Evolutionary conservation across 2,329 filamentous ascomycete genomes (phyloP), one percentile per base, ranked within the genome.

Genomic region (Trichoderma cornu-damae): DNA sequence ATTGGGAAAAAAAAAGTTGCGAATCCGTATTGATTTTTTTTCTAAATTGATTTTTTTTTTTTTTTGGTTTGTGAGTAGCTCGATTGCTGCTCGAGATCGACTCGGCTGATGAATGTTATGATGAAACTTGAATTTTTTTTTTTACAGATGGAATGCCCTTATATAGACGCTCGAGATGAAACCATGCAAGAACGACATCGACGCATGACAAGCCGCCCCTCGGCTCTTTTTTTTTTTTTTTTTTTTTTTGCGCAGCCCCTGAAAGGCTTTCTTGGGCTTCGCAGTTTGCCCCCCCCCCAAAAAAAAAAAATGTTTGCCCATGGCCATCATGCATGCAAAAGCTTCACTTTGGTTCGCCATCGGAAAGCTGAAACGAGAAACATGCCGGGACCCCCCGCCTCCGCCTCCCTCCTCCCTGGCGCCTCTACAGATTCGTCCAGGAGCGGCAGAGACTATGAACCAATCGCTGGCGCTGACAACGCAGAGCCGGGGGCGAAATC

Each of bases 291-390:
- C 42, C 42, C n/a, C n/a, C n/a, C n/a, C n/a, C n/a, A n/a, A n/a
- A n/a, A n/a, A n/a, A n/a, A n/a, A n/a, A n/a, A n/a, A 55, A 47
- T 47, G 22, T 55, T 47, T 55, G 52, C 43, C 52, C 18, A 47
- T n/a, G 34, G 32, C 20, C 22, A 46, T 55, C 52, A 55, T 55
- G 47, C 52, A 47, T 30, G 40, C n/a, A 16, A 46, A 32, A 55
- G 42, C 52, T 55, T 55, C 52, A 47, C 30, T 55, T 55, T 55
- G 42, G 52, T 47, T 47, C 42, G 52, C 52, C 11, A 55, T 55
- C 42, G 42, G 22, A n/a, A 16, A 47, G 26, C 42, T 55, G 52
- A 55, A 55, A 55, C 52, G n/a, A 55, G 42, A 55, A 47, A 55
- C 52, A 46, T 16, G 52, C 44, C 22, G 52, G 49, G 52, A 14